Conservation (phyloP, 1,284 basidiomycete species). For the Inonotus hispidus region DNA sequence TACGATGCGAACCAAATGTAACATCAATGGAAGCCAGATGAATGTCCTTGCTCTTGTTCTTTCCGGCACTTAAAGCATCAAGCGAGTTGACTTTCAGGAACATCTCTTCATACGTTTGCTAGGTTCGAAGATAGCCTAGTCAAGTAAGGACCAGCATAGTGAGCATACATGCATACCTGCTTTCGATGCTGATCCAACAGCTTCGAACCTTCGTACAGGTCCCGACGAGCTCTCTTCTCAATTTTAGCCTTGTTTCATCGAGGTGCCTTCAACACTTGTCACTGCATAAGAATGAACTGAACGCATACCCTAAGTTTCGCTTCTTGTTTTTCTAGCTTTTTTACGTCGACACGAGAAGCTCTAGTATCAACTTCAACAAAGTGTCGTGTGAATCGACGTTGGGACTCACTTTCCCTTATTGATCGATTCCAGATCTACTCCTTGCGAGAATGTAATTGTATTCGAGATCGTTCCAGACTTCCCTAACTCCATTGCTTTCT, state of each 20-base stretch:
- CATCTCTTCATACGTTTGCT: conserved; percentile 98
- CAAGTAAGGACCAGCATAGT: conserved; percentile 14
- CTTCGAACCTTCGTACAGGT: conserved; percentile 95
- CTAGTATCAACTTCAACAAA: conserved; percentile 34
- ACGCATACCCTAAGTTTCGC: conserved; percentile 80
- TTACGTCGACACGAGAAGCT: conserved; percentile 94
- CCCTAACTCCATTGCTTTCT: conserved; percentile 95
- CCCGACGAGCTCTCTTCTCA: conserved; percentile 85
- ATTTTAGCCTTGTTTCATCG: conserved; percentile 73
- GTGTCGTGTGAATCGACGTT: not conserved
- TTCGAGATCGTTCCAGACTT: conserved; percentile 76
- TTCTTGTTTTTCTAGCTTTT: conserved; percentile 98
- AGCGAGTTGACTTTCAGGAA: conserved; percentile 99
- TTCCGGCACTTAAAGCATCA: conserved; percentile 72
- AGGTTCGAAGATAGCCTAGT: conserved; percentile 3
- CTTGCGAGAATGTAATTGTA: conserved; percentile 80
- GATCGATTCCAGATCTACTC: conserved; percentile 90
- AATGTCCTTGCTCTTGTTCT: conserved; percentile 97
- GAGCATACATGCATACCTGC: conserved; percentile 48
- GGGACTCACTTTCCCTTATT: conserved; percentile 87
- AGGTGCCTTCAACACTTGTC: not conserved
- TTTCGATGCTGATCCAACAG: conserved; percentile 90
- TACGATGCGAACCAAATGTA: conserved; percentile 90
- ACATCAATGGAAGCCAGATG: conserved; percentile 95
- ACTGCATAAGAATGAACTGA: not conserved